These are phyloP conservation scores for Colletotrichum destructivum DNA, from an alignment of 2,329 filamentous ascomycete species.

Conservation along the genomic window DNA sequence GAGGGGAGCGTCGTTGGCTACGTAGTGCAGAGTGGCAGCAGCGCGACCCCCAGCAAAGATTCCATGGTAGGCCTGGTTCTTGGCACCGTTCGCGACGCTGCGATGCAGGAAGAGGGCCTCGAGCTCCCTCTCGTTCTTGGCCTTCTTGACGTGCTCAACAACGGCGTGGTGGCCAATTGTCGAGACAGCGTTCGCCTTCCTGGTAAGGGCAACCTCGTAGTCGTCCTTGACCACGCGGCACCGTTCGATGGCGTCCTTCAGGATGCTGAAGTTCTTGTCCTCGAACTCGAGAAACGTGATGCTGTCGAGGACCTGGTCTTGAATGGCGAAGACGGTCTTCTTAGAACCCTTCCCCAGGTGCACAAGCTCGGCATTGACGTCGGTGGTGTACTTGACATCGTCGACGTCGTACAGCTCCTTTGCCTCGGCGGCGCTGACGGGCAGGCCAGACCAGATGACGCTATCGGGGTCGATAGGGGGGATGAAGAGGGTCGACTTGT, in stretches of 20 bases:
- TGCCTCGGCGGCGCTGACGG: conserved; percentile 83
- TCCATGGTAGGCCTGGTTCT: conserved; percentile 88
- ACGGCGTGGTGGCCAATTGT: conserved; percentile 77
- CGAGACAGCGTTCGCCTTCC: conserved; percentile 80
- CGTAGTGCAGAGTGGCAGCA: conserved; percentile 90
- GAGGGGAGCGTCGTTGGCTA: conserved; percentile 81
- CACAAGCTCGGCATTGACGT: conserved; percentile 82
- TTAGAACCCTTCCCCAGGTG: conserved; percentile 59
- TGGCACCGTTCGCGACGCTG: conserved; percentile 82
- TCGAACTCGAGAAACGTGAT: conserved; percentile 75
- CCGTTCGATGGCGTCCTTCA: conserved; percentile 76
- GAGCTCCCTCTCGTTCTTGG: conserved; percentile 85
- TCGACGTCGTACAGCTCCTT: conserved; percentile 86
- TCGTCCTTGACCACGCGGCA: conserved; percentile 81
- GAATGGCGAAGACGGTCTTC: conserved; percentile 80
- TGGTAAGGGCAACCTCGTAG: conserved; percentile 81
- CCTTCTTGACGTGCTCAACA: conserved; percentile 72
- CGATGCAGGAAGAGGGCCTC: conserved; percentile 84
- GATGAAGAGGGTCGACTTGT: conserved; percentile 88
- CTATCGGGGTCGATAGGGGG: conserved; percentile 89
- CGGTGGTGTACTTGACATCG: conserved; percentile 78
- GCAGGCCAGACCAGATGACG: conserved; percentile 94
- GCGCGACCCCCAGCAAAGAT: conserved; percentile 87
- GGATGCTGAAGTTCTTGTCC: conserved; percentile 65
- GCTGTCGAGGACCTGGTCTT: conserved; percentile 80